Evolutionary conservation across 2,329 filamentous ascomycete species (phyloP), one percentile per base, ranked within the genome.

Genomic region (Clathrospora elynae): DNA sequence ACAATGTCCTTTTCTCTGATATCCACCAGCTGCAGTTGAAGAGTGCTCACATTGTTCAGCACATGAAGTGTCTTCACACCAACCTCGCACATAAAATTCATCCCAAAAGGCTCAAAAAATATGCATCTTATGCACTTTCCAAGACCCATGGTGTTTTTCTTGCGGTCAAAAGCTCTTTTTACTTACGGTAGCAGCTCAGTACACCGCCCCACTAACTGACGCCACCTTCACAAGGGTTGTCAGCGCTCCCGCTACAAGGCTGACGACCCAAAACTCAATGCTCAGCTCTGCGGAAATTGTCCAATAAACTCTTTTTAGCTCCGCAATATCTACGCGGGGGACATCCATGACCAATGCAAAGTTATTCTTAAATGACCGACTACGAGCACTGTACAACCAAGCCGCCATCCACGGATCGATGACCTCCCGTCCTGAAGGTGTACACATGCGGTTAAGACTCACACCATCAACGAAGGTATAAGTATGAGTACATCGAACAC

Each of bases 381-480:
- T 18, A 35, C 41, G 22, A 23, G 31, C 17, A 20, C 30, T 52
- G 53, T 49, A 52, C 37, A 54, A 47, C 50, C 42, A 32, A 32
- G 16, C 17, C 11, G 13, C 34, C 24, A 19, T 31, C 25, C 19
- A 35, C 45, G 49, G 51, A 42, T 43, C 12, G 7, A 32, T n/a
- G 29, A 34, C 19, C 39, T 42, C 35, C 55, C 46, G 51, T 34
- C 14, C 20, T 20, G 22, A 25, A 36, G 35, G 41, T 38, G 29
- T 35, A 25, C 14, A 24, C 16, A 12, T 19, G 22, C 32, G 12
- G 14, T 29, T 16, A 34, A 35, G 34, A 42, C 29, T 19, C 6
- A 19, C 22, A 28, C 10, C 6, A 23, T 23, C 11, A 25, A 28
- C 24, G 2, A 8, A 37, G 34, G 44, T 67, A 67, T 66, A 67